These are phyloP conservation scores for Tolypocladium amazonense DNA, from an alignment of 2,329 filamentous ascomycete genomes.

Conservation along the genomic window DNA sequence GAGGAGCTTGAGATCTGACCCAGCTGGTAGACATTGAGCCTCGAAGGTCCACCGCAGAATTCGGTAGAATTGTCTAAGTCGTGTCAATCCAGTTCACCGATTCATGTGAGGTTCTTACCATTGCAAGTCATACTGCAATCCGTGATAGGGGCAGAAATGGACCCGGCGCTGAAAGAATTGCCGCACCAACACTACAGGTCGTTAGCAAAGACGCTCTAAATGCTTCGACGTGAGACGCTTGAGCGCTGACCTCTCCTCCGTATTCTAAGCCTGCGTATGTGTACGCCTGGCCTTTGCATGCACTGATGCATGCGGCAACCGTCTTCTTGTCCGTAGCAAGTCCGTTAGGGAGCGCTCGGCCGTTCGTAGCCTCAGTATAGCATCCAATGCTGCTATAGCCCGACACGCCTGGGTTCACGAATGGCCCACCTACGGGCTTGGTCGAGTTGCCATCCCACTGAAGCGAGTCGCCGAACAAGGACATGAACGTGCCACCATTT, in stretches of 20 bases:
- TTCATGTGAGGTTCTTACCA: constrained; percentile 5
- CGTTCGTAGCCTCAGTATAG: constrained; percentile 22
- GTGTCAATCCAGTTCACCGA: not conserved
- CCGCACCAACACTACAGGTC: constrained; percentile 24
- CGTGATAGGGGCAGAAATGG: constrained; percentile 15
- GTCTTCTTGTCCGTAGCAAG: constrained; percentile 14
- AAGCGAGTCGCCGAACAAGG: constrained; percentile 30
- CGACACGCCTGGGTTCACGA: constrained; percentile 25
- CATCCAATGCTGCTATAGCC: constrained; percentile 27
- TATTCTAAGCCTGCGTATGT: constrained; percentile 25
- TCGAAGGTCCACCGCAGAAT: constrained; percentile 22
- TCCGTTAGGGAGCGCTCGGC: constrained; percentile 20
- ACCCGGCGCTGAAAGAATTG: constrained; percentile 14
- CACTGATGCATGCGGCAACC: constrained; percentile 20
- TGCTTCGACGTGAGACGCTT: not conserved
- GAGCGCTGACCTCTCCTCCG: constrained; percentile 21
- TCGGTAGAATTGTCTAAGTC: constrained; percentile 20
- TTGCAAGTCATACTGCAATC: constrained; percentile 26
- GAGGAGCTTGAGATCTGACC: not conserved
- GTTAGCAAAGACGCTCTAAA: not conserved
- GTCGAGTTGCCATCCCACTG: constrained; percentile 17
- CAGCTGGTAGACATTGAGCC: constrained; percentile 24
- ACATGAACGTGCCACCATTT: constrained; percentile 31
- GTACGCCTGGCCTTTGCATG: constrained; percentile 17
- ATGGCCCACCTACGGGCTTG: constrained; percentile 10